Conservation (phyloP, 371 early-diverging fungal genomes). For the Lichtheimia ramosa region DNA sequence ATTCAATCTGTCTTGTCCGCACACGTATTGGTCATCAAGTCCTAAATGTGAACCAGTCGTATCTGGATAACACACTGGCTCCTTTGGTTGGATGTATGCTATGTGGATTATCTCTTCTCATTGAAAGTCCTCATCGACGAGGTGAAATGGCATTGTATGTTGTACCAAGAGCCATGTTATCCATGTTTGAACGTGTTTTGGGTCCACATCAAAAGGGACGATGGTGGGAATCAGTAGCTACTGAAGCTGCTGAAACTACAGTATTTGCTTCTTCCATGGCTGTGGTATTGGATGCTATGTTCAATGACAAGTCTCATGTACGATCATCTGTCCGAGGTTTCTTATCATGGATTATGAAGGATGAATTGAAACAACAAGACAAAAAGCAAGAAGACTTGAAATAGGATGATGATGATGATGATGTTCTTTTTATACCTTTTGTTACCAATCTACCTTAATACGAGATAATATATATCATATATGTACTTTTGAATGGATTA, state of each 20-base stretch:
- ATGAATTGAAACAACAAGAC: constrained; percentile 20
- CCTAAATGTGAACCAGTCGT: constrained; percentile 28
- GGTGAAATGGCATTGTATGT: constrained; percentile 70
- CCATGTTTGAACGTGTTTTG: constrained; percentile 52
- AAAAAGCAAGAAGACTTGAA: constrained; percentile 1
- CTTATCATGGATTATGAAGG: constrained; percentile 54
- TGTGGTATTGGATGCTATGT: constrained; percentile 42
- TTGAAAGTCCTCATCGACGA: constrained; percentile 60
- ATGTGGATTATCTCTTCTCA: constrained; percentile 59
- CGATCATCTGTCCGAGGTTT: constrained; percentile 52
- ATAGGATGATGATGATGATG: too few relatives aligned
- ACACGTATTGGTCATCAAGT: constrained; percentile 52
- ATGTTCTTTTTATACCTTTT: too few relatives aligned
- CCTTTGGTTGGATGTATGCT: constrained; percentile 58
- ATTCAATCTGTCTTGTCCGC: constrained; percentile 56
- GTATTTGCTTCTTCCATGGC: constrained; percentile 44
- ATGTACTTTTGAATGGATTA: too few relatives aligned
- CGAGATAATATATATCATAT: too few relatives aligned
- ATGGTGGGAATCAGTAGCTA: constrained; percentile 34
- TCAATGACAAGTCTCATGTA: constrained; percentile 44
- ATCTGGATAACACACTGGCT: constrained; percentile 46
- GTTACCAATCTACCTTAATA: too few relatives aligned
- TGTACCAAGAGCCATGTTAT: constrained; percentile 55
- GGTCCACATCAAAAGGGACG: constrained; percentile 35
- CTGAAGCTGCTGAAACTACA: constrained; percentile 31